Conservation (phyloP, 2,329 filamentous ascomycete species). For the Fusarium udum region DNA sequence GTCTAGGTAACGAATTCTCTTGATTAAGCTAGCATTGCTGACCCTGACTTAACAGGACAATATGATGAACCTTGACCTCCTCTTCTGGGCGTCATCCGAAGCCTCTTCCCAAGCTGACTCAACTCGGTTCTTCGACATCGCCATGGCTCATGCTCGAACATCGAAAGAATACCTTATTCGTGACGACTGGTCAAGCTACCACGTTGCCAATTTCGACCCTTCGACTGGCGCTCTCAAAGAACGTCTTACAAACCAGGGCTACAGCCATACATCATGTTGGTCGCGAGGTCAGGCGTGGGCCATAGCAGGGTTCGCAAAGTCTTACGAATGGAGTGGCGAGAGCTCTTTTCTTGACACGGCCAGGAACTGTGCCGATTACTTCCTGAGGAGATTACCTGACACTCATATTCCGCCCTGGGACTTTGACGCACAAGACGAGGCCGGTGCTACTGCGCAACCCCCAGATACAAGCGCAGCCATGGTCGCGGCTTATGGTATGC, state of each 20-base stretch:
- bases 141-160: constrained; percentile 52
- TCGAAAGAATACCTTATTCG: constrained; percentile 53
- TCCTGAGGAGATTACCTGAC: constrained; percentile 47
- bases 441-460: constrained; percentile 31
- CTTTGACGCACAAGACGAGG: constrained; percentile 42
- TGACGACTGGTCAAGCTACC: constrained; percentile 49
- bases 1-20: rapidly evolving
- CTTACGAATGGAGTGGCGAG: constrained; percentile 57
- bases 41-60: constrained; percentile 44
- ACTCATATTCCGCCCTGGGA: constrained; percentile 56
- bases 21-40: background rate
- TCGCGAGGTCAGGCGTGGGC: constrained; percentile 60
- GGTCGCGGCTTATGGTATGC: constrained; percentile 51
- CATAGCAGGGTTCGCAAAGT: constrained; percentile 57
- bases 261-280: constrained; percentile 56
- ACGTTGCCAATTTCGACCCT: constrained; percentile 59
- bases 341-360: constrained; percentile 54
- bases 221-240: constrained; percentile 50
- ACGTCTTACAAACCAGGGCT: constrained; percentile 59
- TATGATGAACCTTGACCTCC: constrained; percentile 54
- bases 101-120: background rate
- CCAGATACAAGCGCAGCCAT: constrained; percentile 51
- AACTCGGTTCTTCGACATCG: constrained; percentile 44
- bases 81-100: constrained; percentile 52
- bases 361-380: constrained; percentile 55